Evolutionary conservation across 75 land plant species (phyloP), one percentile per base, ranked within the genome.

Genomic region (Sequoia sempervirens): DNA sequence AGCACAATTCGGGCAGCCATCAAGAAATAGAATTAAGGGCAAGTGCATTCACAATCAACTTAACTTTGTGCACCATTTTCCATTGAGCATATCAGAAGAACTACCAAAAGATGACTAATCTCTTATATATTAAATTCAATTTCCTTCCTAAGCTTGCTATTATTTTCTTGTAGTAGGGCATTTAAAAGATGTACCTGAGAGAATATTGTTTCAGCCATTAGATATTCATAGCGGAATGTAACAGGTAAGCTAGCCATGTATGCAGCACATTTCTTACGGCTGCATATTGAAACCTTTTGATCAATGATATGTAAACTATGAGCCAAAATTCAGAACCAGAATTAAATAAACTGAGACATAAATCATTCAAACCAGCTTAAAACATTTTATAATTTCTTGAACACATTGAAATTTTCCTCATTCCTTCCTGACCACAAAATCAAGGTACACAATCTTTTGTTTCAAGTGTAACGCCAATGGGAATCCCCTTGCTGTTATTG

Each of bases 151-250:
- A 69, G 12, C 30, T 69, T 30, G 14, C 11, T 69, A 70, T 12
- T 32, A 68, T 32, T 70, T 70, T 10, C 73, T 32, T 32, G 14
- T 32, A 23, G 66, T 61, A 61, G 13, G 3, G 14, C 36, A 30
- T 70, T 32, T 70, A 30, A 70, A 30, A 70, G 1, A 32, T 26
- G 34, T 81, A 96, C 98, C 97, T 96, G 98, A 20, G 98, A 96
- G 85, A 98, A 93, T 54, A 98, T 91, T 47, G 97, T 95, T 90
- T 98, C 99, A 34, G 99, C 99, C 97, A 98, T 95, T 32, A 98
- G 84, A 86, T 96, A 96, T 76, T 98, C 99, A 85, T 98, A 98
- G 23, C 99, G 92, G 79, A 98, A 98, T 4, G 99, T 94, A 12
- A 98, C 99, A 20, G 97, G 99, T 75, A 98, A 84, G 43, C 97